Base-by-base conservation (phyloP, 768 basidiomycete species). In the Termitomyces sp. region DNA sequence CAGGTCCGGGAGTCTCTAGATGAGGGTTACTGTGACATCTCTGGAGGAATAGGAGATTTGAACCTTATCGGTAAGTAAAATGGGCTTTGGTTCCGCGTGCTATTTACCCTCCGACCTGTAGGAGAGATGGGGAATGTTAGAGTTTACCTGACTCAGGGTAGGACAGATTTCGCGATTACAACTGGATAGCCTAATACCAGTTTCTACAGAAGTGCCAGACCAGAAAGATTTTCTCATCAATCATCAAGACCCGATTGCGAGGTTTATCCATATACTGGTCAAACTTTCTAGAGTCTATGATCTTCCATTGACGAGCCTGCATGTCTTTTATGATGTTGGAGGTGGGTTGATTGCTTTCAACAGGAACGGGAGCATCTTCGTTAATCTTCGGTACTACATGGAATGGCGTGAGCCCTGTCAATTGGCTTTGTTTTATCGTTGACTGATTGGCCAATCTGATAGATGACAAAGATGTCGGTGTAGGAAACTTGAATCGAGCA, bases 301-400 rank as follows among this genome's bases (percentile, higher is more conserved):
- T 62, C 81, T 98, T 36, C 86, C 93, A 1, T 72, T 85, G 27
- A 73, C 81, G 0, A 88, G 88, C 46, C 64, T 97, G 57, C 92
- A 96, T 64, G 81, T 99, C 5, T 98, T 98, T 70, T 89, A 86
- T 71, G 95, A 98, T 67, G 68, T 79, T 22, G 74, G 76, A 5
- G 95, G 96, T 1, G 87, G 86, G 1, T 73, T 91, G 13, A 96
- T 98, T 55, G 97, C 95, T 1, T 98, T 99, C 78, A 99, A 98
- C 69, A 79, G 94, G 27, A 85, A 85, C 48, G 93, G 90, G 3
- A 90, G 89, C 58, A 79, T 98, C 16, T 98, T 93, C 72, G 72
- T 97, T 58, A 98, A 97, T 68, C 73, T 93, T 24, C 81, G 94
- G 22, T 96, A 88, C 69, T 95, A 84, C 60, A 81, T 91, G 66